Percentiles rank a stretch among this genome's conserved stretches.
These are phyloP conservation scores for Pyrenophora seminiperda DNA, from an alignment of 2,329 filamentous ascomycete genomes.

Conservation along the genomic window DNA sequence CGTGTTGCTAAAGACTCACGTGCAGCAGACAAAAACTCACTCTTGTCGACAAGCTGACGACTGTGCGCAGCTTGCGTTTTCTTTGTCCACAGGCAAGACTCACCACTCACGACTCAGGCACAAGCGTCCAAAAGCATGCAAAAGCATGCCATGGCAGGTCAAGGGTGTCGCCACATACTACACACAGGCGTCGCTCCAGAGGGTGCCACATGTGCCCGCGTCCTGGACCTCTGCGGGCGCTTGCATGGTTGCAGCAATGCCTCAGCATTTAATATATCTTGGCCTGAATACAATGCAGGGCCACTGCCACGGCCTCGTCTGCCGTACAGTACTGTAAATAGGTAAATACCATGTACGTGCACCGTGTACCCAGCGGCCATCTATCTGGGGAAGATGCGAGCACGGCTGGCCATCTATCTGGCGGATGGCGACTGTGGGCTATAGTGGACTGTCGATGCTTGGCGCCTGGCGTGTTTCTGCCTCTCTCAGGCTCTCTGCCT, in stretches of 20 bases:
- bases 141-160: no score
- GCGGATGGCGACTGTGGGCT: neutral
- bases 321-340: slow-evolving; percentile 16
- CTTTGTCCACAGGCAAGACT: no score
- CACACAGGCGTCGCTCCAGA: no score
- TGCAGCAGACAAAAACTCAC: neutral
- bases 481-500: neutral
- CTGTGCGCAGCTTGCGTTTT: neutral
- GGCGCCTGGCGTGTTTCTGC: slow-evolving; percentile 10
- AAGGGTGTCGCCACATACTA: no score
- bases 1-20: no score
- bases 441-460: slow-evolving; percentile 4
- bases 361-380: slow-evolving; percentile 1
- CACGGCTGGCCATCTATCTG: neutral
- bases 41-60: neutral
- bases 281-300: neutral
- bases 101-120: no score
- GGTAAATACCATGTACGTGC: neutral
- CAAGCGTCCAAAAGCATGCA: no score
- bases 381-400: slow-evolving; percentile 6
- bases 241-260: slow-evolving; percentile 3
- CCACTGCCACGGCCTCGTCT: neutral
- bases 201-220: neutral
- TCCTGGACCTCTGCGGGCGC: slow-evolving; percentile 4
- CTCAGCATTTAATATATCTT: neutral